Evolutionary conservation across 768 basidiomycete genomes (phyloP).

Genomic region (Flagelloscypha sp.): DNA sequence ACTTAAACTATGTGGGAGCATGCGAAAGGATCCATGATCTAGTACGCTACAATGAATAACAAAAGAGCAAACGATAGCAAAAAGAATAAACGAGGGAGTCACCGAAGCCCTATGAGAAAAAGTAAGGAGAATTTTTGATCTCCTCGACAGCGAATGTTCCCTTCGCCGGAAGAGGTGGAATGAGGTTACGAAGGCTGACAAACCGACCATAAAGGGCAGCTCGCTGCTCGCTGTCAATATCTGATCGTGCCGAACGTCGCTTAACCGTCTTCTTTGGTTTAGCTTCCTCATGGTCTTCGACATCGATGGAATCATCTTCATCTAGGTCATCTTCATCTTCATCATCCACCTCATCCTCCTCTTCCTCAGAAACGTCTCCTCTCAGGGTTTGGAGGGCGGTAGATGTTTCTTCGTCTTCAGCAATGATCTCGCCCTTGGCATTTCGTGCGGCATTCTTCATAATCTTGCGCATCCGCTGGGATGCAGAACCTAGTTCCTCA

Average conservation of each 20-base stretch:
- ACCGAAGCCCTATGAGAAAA: slow-evolving; percentile 99
- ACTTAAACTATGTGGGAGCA: no score
- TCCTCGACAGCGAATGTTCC: slow-evolving; percentile 78
- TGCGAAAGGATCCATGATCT: no score
- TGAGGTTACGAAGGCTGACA: slow-evolving; percentile 60
- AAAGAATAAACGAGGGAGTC: no score
- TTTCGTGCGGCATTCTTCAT: slow-evolving; percentile 2
- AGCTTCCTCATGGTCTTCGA: slow-evolving; percentile 6
- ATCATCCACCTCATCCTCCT: slow-evolving; percentile 14
- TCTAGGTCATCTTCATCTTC: slow-evolving; percentile 9
- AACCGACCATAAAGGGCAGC: slow-evolving; percentile 45
- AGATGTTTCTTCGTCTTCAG: slow-evolving; percentile 1
- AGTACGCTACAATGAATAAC: no score
- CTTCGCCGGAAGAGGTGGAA: slow-evolving; percentile 78
- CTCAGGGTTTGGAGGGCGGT: not conserved
- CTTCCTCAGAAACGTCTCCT: slow-evolving; percentile 10
- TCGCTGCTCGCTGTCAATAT: slow-evolving; percentile 8
- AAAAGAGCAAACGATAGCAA: no score
- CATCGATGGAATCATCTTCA: not conserved
- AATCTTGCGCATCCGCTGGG: slow-evolving; percentile 7
- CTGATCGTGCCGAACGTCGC: not conserved
- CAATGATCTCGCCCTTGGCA: slow-evolving; percentile 8
- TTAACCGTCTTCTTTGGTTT: slow-evolving; percentile 4
- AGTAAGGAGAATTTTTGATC: slow-evolving; percentile 80
- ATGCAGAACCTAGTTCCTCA: slow-evolving; percentile 19